Evolutionary conservation across 2,329 filamentous ascomycete species (phyloP).

Genomic region (Metarhizium guizhouense): DNA sequence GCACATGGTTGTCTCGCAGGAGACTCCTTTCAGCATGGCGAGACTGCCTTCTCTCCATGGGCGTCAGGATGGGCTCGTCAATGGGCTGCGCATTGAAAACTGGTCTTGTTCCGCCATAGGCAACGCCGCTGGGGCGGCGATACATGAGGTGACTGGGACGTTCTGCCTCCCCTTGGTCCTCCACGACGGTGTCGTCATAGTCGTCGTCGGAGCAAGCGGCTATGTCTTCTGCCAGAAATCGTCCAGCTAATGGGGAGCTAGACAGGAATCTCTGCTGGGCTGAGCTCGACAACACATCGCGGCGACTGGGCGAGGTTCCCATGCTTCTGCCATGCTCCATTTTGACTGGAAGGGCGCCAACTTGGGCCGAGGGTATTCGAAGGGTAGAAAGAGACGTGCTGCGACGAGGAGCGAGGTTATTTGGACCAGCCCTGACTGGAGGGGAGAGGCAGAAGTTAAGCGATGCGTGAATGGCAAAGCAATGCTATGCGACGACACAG

Average conservation of each 20-base stretch:
- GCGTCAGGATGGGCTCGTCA: conserved; percentile 40
- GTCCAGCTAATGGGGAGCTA: conserved; percentile 57
- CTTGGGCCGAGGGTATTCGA: no score
- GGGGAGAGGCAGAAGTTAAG: no score
- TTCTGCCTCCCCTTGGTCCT: conserved; percentile 23
- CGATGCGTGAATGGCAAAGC: no score
- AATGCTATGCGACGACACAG: no score
- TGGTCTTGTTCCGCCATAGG: conserved; percentile 61
- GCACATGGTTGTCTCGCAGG: conserved; percentile 55
- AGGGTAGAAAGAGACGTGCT: background rate
- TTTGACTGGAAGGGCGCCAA: background rate
- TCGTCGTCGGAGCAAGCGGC: conserved; percentile 55
- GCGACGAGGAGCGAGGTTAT: background rate
- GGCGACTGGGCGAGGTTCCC: conserved; percentile 4
- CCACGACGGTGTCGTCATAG: conserved; percentile 22
- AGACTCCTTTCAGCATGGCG: conserved; percentile 50
- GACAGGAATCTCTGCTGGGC: conserved; percentile 33
- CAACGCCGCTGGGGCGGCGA: conserved; percentile 67
- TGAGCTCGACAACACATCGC: conserved; percentile 3
- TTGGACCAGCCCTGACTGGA: background rate
- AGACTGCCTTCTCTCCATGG: conserved; percentile 46
- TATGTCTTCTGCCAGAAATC: conserved; percentile 56
- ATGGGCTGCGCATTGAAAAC: conserved; percentile 51
- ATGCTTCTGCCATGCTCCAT: conserved; percentile 5
- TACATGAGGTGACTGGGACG: conserved; percentile 45